Evolutionary conservation across 2,329 filamentous ascomycete species (phyloP), one percentile per base, ranked within the genome.

Genomic region (Metarhizium sp.): DNA sequence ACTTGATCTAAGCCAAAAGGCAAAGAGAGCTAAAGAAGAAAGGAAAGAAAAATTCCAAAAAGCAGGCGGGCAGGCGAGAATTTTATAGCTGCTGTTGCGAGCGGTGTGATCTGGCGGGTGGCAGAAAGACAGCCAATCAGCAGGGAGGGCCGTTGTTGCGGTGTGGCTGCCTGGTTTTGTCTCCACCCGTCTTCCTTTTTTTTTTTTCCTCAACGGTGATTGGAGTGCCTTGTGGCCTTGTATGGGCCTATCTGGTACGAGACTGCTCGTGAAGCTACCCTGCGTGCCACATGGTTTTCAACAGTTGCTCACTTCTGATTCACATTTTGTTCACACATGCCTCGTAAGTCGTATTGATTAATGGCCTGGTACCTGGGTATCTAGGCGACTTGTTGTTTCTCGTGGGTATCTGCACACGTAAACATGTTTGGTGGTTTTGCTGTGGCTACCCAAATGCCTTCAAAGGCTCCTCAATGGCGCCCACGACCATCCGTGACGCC

Each of bases 1-100:
- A 90, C 86, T 89, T 90, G 87, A 90, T 90, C 87, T 90, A 88
- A 88, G 83, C 83, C 79, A 82, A 79, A 78, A 77, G 76, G 70
- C 70, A 73, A 73, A 73, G 70, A 73, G 71, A 73, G 71, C 71
- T 73, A 66, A 68, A 59, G 69, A 69, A 59, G 63, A 69, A 69
- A 63, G 63, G 57, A 64, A 68, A 59, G 62, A 58, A 61, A 62
- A 62, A 61, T 59, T 57, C 4, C 29, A 59, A 57, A 54, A 18
- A 38, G 10, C 2, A 3, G 55, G 52, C 52, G 56, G 56, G n/a
- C 14, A 20, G 50, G 51, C 30, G 55, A n/a, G 52, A 25, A 11
- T 58, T 67, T 60, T 68, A 69, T 68, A 68, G 8, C 40, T 20
- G 6, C 20, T 42, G 8, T 3, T 1, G 2, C 10, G 52, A 52